phyloP scores from a whole-genome alignment of 2,329 filamentous ascomycete species.

The Davidsoniella virescens region DNA sequence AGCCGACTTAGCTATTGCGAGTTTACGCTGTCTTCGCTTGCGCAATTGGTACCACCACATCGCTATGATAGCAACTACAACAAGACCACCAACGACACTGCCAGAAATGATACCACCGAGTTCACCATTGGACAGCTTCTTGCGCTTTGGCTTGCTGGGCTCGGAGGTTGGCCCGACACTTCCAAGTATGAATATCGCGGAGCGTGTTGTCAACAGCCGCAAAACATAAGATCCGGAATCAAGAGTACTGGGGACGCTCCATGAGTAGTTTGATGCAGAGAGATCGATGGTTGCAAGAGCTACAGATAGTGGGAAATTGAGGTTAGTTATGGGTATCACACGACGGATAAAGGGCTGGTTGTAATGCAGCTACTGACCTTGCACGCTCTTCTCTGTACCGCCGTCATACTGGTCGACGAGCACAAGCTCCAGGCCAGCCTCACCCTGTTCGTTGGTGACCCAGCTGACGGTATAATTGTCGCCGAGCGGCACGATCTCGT shows the following conservation, averaged over 20 bases:
- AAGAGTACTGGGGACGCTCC: slow-evolving; percentile 8
- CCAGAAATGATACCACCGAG: slow-evolving; percentile 9
- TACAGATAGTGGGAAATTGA: background rate
- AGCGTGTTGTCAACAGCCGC: slow-evolving; percentile 7
- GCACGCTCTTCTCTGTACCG: background rate
- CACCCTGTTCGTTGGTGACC: background rate
- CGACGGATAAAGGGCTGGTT: background rate
- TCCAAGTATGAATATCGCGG: slow-evolving; percentile 9
- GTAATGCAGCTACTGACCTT: background rate
- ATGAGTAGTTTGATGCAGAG: slow-evolving; percentile 4
- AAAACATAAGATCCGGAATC: slow-evolving; percentile 9
- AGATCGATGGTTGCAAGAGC: slow-evolving; percentile 4
- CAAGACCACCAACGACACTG: slow-evolving; percentile 1
- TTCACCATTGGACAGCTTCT: background rate
- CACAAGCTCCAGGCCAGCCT: background rate
- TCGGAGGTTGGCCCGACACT: slow-evolving; percentile 3
- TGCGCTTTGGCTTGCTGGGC: background rate
- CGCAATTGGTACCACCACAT: slow-evolving; percentile 2
- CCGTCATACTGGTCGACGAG: slow-evolving; percentile 4
- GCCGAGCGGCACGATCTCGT: slow-evolving; percentile 6
- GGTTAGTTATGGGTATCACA: background rate
- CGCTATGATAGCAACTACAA: background rate
- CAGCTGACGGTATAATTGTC: background rate
- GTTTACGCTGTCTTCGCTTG: background rate
- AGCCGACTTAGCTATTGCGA: too few species aligned